Percentiles rank a stretch among this genome's conserved stretches.
Evolutionary conservation across 257 asterid species (phyloP).

Genomic region (Phtheirospermum japonicum): DNA sequence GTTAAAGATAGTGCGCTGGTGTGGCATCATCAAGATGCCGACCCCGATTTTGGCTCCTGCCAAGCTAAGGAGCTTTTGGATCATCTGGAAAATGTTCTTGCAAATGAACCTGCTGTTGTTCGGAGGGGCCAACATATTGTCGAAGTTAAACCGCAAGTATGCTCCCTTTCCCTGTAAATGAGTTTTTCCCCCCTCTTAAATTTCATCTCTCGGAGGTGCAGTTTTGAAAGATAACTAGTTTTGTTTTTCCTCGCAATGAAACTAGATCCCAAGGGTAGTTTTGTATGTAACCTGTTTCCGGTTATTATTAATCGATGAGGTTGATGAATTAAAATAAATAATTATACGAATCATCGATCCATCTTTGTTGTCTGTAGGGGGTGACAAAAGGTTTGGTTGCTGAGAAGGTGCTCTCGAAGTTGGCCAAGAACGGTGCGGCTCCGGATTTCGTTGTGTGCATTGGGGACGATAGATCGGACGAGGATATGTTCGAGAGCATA

Average conservation of each 20-base stretch:
- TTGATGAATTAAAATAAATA: no score
- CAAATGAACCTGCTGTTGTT: conserved; percentile 92
- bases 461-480: conserved; percentile 88
- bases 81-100: conserved; percentile 80
- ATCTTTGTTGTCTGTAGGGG: conserved; percentile 51
- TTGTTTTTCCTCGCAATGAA: background rate
- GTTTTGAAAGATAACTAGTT: background rate
- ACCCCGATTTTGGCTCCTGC: conserved; percentile 86
- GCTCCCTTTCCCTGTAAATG: conserved; percentile 17
- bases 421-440: conserved; percentile 46
- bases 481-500: conserved; percentile 95
- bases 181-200: background rate
- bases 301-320: no score
- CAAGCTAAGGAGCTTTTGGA: conserved; percentile 78
- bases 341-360: background rate
- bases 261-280: background rate
- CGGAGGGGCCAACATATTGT: conserved; percentile 87
- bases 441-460: conserved; percentile 83
- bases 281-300: background rate
- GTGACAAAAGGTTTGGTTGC: conserved; percentile 85
- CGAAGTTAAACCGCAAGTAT: conserved; percentile 94
- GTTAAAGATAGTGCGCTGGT: conserved; percentile 88
- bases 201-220: background rate
- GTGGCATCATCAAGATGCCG: conserved; percentile 89
- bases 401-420: conserved; percentile 55